Base-by-base conservation (phyloP, 306 rosid species). In the Pueraria montana region DNA sequence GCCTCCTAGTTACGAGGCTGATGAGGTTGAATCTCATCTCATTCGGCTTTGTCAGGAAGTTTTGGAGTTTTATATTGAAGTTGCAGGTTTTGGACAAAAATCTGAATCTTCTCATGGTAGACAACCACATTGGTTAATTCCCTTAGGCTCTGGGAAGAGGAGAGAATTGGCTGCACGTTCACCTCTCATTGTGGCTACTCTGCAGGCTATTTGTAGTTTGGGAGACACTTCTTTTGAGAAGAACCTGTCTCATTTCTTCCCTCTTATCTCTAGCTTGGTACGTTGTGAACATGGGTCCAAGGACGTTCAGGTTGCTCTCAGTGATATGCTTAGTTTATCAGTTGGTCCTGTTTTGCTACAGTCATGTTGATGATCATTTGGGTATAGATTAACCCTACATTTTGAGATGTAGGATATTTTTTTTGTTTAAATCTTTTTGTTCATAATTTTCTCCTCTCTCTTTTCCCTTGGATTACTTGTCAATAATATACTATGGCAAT, bases 271-370 rank as follows among this genome's bases (percentile, higher is more conserved):
- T 36, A 88, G 85, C 89, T 88, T 96, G 94, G 88, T 92, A 70
- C 85, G 98, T 66, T 94, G 99, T 72, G 98, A 96, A 76, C 98
- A 96, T 67, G 99, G 99, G 26, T 92, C 99, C n/a, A 88, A 85
- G 40, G 99, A 94, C 64, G 92, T 96, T 74, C 98, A 96, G 89
- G 79, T 79, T 24, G 97, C 98, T 72, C 97, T 96, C 65, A 88
- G 94, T 63, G 97, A 94, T 65, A 96, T 96, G 97, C 95, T 94
- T 78, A 86, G 90, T 86, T 89, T 89, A 65, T 85, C 98, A 1
- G 88, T 96, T 17, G 99, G 99, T 81, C 98, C 99, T 40, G 72
- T 96, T 84, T 85, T 96, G 74, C 93, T 92, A 52, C 91, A 89
- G 11, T 90, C 97, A 20, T 88, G 93, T 88, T 94, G 93, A 92